Evolutionary conservation across 495 filamentous ascomycete species (phyloP), one percentile per base, ranked within the genome.

Genomic region (Podospora tetraspora): DNA sequence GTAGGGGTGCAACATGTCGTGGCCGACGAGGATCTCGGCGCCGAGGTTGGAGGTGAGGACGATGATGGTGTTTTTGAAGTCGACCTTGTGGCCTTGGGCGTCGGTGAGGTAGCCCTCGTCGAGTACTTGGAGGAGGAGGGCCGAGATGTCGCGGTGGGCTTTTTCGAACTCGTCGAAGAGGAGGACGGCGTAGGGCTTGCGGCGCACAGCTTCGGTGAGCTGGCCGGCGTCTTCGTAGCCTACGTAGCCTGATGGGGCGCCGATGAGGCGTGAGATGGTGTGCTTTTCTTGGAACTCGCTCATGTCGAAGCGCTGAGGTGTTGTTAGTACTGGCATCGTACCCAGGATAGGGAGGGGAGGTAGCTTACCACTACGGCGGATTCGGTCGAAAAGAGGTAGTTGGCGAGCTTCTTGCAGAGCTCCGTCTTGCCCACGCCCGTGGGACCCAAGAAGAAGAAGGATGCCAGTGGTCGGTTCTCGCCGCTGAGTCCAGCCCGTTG

Each of bases 131-230:
- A 99, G 86, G 5, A 99, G 86, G n/a, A 99, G 81, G 0, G 94
- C 89, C 3, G 92, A 95, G 69, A 98, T 97, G 75, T 99, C 95
- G 24, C 91, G 89, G 75, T 98, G 94, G 2, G 94, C 94, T 75
- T 99, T 97, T 76, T 98, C 94, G 74, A 97, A 99, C 73, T 98
- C 95, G 79, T 99, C 95, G 70, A 99, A 96, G 2, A 99, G 83
- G 0, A 99, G 81, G 6, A 99, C 91, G 1, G 95, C 95, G 72
- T 99, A 98, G 1, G 95, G 95, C 76, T 98, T 99, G 63, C 95
- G 87, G 60, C 95, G 85, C 3, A 99, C 93, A 22, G 95, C 95
- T 76, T 99, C 95, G 1, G 95, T 98, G 8, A 99, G 85, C 77
- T 99, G 95, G 9, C 95, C 95, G 22, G 94, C 93, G 77, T 99